phyloP scores from a whole-genome alignment of 495 filamentous ascomycete genomes.

The Rusavskia elegans region DNA sequence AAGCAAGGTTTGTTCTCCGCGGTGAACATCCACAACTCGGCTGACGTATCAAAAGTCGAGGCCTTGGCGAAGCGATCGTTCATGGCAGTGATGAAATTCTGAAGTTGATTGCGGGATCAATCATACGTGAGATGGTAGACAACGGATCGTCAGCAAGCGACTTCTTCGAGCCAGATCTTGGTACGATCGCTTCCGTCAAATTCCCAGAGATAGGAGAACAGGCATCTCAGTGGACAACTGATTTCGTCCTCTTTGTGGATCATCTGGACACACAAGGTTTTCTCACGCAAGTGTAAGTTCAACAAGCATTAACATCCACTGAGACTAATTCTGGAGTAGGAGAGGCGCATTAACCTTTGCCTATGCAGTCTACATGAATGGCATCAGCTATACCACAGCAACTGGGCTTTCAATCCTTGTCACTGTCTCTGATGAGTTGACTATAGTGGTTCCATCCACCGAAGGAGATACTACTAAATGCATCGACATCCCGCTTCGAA shows the following conservation, averaged over 20 bases:
- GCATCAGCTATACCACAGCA: not conserved
- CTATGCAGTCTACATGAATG: not conserved
- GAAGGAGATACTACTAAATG: slow-evolving; percentile 2
- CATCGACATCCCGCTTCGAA: slow-evolving; percentile 8
- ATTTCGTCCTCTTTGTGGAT: slow-evolving; percentile 9
- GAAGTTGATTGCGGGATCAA: slow-evolving; percentile 5
- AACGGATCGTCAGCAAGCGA: not conserved
- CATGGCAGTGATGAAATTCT: slow-evolving; percentile 2
- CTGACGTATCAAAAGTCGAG: not conserved
- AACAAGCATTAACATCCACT: not conserved
- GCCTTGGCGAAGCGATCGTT: not conserved
- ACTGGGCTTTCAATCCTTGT: slow-evolving; percentile 8
- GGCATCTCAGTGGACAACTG: slow-evolving; percentile 7
- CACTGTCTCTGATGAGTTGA: slow-evolving; percentile 5
- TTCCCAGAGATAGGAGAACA: slow-evolving; percentile 1
- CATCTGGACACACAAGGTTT: not conserved
- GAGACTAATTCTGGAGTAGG: not conserved
- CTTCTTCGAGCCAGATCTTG: not conserved
- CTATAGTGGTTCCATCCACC: slow-evolving; percentile 7
- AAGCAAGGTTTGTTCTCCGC: not conserved
- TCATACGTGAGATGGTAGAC: slow-evolving; percentile 5
- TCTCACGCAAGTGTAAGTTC: slow-evolving; percentile 1
- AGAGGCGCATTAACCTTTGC: slow-evolving; percentile 5
- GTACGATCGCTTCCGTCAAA: not conserved
- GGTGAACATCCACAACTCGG: no score